Percentiles rank a stretch among this genome's conserved stretches.
Evolutionary conservation across 352 stramenopile species (phyloP).

Genomic region (Globisporangium mamillatum): DNA sequence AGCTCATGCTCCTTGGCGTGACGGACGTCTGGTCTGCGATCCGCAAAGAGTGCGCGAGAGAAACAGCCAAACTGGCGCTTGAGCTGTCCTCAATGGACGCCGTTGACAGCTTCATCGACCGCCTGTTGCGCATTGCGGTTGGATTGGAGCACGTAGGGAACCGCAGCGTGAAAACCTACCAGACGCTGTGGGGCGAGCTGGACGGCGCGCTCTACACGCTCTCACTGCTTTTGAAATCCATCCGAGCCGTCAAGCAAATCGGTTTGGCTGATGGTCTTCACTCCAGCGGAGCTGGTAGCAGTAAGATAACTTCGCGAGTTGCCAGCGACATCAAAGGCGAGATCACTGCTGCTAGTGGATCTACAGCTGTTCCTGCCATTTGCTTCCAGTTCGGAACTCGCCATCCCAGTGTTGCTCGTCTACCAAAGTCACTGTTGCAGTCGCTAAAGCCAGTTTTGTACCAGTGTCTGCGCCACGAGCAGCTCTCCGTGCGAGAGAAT

Average conservation of each 20-base stretch:
- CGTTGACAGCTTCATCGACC: constrained; percentile 42
- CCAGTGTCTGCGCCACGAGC: constrained; percentile 47
- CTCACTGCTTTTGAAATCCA: constrained; percentile 28
- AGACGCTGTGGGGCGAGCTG: constrained; percentile 37
- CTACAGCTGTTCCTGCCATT: background rate
- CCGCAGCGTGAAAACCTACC: constrained; percentile 18
- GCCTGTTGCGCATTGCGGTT: constrained; percentile 35
- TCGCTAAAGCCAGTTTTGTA: constrained; percentile 58
- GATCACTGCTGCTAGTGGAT: constrained; percentile 3
- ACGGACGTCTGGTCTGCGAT: constrained; percentile 74
- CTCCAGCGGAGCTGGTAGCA: background rate
- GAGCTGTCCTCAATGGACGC: constrained; percentile 24
- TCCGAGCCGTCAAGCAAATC: constrained; percentile 19
- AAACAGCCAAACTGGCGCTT: constrained; percentile 23
- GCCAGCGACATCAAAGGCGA: constrained; percentile 28
- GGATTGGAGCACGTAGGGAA: constrained; percentile 22
- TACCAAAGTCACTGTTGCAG: constrained; percentile 30
- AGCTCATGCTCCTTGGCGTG: constrained; percentile 42
- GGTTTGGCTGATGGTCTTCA: background rate
- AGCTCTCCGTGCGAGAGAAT: constrained; percentile 53
- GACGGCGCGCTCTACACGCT: constrained; percentile 51
- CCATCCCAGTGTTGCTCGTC: constrained; percentile 18
- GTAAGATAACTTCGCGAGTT: constrained; percentile 21
- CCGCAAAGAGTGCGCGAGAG: constrained; percentile 43
- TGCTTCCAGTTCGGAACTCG: constrained; percentile 31